Conservation (phyloP, 2,329 filamentous ascomycete species). For the Curvularia eragrostidis region DNA sequence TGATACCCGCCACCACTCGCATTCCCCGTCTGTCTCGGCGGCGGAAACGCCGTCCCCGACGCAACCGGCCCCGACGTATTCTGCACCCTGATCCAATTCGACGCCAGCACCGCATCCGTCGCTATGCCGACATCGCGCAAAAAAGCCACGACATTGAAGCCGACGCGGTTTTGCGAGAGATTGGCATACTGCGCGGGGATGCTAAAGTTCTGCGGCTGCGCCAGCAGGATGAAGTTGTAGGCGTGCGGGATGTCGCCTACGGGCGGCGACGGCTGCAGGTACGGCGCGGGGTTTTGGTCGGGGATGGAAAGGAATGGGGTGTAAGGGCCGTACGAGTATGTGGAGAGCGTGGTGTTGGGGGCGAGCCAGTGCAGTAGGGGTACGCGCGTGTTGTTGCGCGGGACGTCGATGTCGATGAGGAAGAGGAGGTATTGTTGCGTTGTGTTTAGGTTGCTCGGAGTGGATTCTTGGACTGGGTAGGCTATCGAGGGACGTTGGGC, state of each 20-base stretch:
- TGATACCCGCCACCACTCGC: background rate
- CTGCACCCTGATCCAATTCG: conserved; percentile 50
- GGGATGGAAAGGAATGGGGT: conserved; percentile 24
- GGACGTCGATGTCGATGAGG: conserved; percentile 45
- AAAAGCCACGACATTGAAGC: conserved; percentile 49
- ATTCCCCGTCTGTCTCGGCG: conserved; percentile 21
- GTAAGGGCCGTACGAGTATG: too few relatives aligned
- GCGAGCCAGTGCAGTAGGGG: conserved; percentile 45
- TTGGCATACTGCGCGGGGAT: conserved; percentile 38
- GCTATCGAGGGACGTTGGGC: conserved; percentile 27
- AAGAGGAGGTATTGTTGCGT: conserved; percentile 31
- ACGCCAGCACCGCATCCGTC: conserved; percentile 38
- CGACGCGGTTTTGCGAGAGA: conserved; percentile 30
- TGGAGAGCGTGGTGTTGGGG: conserved; percentile 31
- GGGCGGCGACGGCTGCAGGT: conserved; percentile 39
- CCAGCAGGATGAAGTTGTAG: conserved; percentile 41
- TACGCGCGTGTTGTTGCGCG: conserved; percentile 40
- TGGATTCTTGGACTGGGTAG: background rate
- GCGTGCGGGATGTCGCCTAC: conserved; percentile 39
- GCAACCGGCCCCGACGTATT: conserved; percentile 38
- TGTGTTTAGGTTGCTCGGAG: conserved; percentile 22
- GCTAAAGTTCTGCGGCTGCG: conserved; percentile 37
- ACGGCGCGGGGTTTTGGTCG: conserved; percentile 24
- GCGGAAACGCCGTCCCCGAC: conserved; percentile 27
- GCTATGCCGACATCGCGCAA: conserved; percentile 39